These are phyloP conservation scores for Malbranchea cinnamomea DNA, from an alignment of 2,329 filamentous ascomycete genomes.

Conservation along the genomic window DNA sequence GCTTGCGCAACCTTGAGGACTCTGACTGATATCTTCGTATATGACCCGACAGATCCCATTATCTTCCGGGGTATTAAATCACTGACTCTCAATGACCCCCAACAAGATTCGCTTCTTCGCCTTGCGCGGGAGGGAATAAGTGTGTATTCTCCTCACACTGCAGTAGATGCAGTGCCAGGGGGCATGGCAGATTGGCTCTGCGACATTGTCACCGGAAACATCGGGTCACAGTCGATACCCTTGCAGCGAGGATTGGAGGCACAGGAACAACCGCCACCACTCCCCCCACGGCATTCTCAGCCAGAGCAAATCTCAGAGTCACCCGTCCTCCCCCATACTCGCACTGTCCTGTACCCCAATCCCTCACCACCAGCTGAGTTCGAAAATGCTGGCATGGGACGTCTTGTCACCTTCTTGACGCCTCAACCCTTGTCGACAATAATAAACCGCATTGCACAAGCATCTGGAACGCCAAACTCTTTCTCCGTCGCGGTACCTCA, in stretches of 20 bases:
- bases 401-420: slow-evolving; percentile 40
- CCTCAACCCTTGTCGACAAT: slow-evolving; percentile 41
- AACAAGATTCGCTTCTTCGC: slow-evolving; percentile 71
- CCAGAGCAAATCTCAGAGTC: slow-evolving; percentile 5
- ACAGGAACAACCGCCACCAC: slow-evolving; percentile 10
- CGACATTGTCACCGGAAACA: slow-evolving; percentile 49
- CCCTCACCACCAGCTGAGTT: slow-evolving; percentile 22
- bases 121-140: slow-evolving; percentile 78
- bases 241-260: slow-evolving; percentile 1
- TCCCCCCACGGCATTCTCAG: slow-evolving; percentile 3
- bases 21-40: not conserved
- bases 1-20: not conserved
- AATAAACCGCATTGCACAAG: slow-evolving; percentile 45
- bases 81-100: slow-evolving; percentile 67
- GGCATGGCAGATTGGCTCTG: slow-evolving; percentile 93
- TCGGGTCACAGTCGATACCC: slow-evolving; percentile 2
- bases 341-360: slow-evolving; percentile 33
- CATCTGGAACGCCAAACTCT: slow-evolving; percentile 52
- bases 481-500: slow-evolving; percentile 52
- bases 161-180: slow-evolving; percentile 69
- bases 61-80: slow-evolving; percentile 91
- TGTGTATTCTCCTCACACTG: slow-evolving; percentile 92
- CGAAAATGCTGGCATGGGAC: slow-evolving; percentile 44
- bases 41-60: slow-evolving; percentile 60
- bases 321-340: slow-evolving; percentile 15